Conservation (phyloP, 1,284 basidiomycete species). For the Apiotrichum gamsii region DNA sequence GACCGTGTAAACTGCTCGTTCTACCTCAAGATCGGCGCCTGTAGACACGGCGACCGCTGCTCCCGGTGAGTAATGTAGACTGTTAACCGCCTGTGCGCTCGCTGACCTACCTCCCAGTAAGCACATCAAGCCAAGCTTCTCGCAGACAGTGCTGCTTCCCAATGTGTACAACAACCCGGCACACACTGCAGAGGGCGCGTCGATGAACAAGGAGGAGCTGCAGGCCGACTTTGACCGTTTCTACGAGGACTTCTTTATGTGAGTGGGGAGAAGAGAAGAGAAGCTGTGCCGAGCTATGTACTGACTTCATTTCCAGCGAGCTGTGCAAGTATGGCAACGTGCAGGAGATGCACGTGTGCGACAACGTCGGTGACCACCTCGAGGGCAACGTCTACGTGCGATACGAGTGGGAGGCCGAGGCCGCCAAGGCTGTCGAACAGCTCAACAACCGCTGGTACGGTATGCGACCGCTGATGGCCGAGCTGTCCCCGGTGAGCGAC, state of each 20-base stretch:
- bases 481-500: slow-evolving; percentile 96
- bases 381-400: slow-evolving; percentile 98
- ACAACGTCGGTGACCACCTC: slow-evolving; percentile 98
- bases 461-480: slow-evolving; percentile 93
- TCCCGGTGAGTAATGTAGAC: slow-evolving; percentile 32
- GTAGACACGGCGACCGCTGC: slow-evolving; percentile 47
- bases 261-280: slow-evolving; percentile 20
- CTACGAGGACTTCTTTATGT: slow-evolving; percentile 87
- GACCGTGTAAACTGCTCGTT: slow-evolving; percentile 49
- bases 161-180: slow-evolving; percentile 99
- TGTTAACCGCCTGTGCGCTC: too few relatives aligned
- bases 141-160: slow-evolving; percentile 93
- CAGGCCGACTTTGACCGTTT: slow-evolving; percentile 96
- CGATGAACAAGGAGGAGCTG: slow-evolving; percentile 55
- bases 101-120: slow-evolving; percentile 57
- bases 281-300: not conserved
- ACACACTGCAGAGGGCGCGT: slow-evolving; percentile 74
- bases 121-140: slow-evolving; percentile 95
- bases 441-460: slow-evolving; percentile 98
- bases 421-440: slow-evolving; percentile 83
- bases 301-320: slow-evolving; percentile 51
- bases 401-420: slow-evolving; percentile 98
- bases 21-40: slow-evolving; percentile 49
- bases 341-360: slow-evolving; percentile 94
- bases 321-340: slow-evolving; percentile 91